Base-by-base conservation (phyloP, 1,284 basidiomycete species). In the Rhodotorula sp. region DNA sequence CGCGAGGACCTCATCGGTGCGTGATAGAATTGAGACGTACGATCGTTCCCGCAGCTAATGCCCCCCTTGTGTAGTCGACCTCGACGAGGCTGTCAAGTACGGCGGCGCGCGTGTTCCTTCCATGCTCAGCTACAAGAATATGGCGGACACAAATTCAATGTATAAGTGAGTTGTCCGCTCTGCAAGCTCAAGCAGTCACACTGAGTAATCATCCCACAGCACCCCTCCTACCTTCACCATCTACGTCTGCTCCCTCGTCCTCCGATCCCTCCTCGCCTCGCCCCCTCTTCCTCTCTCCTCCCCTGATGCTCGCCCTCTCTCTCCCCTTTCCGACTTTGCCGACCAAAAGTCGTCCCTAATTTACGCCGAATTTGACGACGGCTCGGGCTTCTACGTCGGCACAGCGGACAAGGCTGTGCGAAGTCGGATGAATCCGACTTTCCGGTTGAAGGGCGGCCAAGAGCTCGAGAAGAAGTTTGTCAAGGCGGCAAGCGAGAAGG, bases 151-250 rank as follows among this genome's bases (percentile, higher is more conserved):
- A 68, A 86, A 85, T 71, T 94, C 89, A 76, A 82, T 99, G 81
- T 92, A 94, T 82, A 98, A 99, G 73, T 74, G 13, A 28, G 70
- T 54, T 9, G 11, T 22, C 15, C n/a, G 9, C 3, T 31, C n/a
- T 51, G 18, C 10, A 13, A 22, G 10, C 40, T 28, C 26, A 4
- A n/a, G 28, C 2, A 2, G 16, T 40, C 46, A 5, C 8, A 40
- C n/a, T 24, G 24, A 11, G 31, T 8, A 11, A 3, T n/a, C 51
- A n/a, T 20, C 26, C 7, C 44, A 3, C 58, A 74, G 73, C 83
- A 99, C 96, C 2, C 96, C 96, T 2, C 88, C 93, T 2, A 91
- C 93, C 76, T 88, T 99, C 79, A 82, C 93, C 66, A 90, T 99
- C 77, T 99, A 99, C 81, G 88, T 97, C 69, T 86, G 90, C 6